A percentile compares a stretch with the other conserved stretches of the same genome.
Evolutionary conservation across 2,329 filamentous ascomycete genomes (phyloP).

Genomic region (Paracamarosporium sp.): DNA sequence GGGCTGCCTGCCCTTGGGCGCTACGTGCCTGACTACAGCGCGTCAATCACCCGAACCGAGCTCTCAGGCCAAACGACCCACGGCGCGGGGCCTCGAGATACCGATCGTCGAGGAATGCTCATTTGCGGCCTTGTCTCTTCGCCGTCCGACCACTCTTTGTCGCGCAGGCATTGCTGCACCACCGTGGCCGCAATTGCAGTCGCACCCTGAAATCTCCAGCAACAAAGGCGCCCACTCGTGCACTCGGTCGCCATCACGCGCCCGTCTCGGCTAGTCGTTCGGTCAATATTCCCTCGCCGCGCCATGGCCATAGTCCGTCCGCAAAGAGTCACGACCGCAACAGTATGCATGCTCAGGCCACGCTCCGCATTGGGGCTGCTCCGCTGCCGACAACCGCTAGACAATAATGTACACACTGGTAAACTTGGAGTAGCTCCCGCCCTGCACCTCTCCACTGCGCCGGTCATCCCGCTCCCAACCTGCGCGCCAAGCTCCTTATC

Average conservation of each 20-base stretch:
- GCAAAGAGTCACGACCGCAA: neutral
- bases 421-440: conserved; percentile 5
- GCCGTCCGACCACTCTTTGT: neutral
- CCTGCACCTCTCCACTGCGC: neutral
- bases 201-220: no score
- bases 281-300: neutral
- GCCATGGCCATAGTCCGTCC: neutral
- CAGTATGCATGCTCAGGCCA: no score
- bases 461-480: conserved; percentile 7
- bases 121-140: neutral
- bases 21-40: conserved; percentile 3
- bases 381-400: neutral
- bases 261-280: neutral
- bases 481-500: conserved; percentile 14
- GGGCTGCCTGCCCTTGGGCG: neutral
- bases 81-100: neutral
- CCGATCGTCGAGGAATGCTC: conserved; percentile 1
- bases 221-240: no score
- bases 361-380: neutral
- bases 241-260: neutral
- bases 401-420: neutral
- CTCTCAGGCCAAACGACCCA: neutral
- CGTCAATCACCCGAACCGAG: conserved; percentile 1
- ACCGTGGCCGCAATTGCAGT: conserved; percentile 3
- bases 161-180: conserved; percentile 9